These are phyloP conservation scores for Chlorella ohadii DNA, from an alignment of 139 green algal species.

Conservation along the genomic window DNA sequence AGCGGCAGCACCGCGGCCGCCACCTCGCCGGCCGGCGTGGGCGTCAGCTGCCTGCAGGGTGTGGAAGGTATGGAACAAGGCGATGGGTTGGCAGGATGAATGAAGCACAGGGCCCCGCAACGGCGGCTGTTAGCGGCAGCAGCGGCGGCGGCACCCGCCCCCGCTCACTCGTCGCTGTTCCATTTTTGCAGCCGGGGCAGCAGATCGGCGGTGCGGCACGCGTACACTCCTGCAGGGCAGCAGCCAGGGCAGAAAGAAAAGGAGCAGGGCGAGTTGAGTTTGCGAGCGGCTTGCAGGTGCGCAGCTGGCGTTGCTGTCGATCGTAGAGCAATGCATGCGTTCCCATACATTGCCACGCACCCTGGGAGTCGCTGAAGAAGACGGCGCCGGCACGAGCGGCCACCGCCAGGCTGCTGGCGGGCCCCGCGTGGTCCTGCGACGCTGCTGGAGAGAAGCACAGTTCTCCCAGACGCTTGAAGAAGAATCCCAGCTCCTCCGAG, in stretches of 20 bases:
- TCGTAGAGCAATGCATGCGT: too few relatives aligned
- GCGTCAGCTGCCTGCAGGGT: conserved; percentile 28
- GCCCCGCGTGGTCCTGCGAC: neutral
- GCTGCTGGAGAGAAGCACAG: conserved; percentile 12
- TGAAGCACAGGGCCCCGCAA: too few relatives aligned
- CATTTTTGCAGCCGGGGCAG: conserved; percentile 38
- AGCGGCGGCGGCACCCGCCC: neutral
- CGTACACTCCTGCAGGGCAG: conserved; percentile 33
- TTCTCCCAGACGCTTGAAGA: conserved; percentile 38
- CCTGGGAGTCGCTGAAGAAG: conserved; percentile 30
- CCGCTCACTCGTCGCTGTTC: conserved; percentile 40
- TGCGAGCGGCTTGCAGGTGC: neutral
- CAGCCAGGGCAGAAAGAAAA: neutral
- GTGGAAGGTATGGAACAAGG: too few relatives aligned
- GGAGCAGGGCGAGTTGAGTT: neutral
- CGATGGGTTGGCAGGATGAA: too few relatives aligned
- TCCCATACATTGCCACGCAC: neutral
- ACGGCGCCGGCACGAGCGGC: conserved; percentile 15
- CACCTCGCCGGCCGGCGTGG: neutral
- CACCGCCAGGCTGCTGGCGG: conserved; percentile 14
- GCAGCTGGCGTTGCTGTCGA: neutral
- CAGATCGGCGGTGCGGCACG: conserved; percentile 19
- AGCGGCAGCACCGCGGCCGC: conserved; percentile 4
- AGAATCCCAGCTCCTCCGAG: conserved; percentile 37
- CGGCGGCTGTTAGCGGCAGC: neutral